Base-by-base conservation (phyloP, 139 green algal genomes). In the Prasinococcaceae sp. region DNA sequence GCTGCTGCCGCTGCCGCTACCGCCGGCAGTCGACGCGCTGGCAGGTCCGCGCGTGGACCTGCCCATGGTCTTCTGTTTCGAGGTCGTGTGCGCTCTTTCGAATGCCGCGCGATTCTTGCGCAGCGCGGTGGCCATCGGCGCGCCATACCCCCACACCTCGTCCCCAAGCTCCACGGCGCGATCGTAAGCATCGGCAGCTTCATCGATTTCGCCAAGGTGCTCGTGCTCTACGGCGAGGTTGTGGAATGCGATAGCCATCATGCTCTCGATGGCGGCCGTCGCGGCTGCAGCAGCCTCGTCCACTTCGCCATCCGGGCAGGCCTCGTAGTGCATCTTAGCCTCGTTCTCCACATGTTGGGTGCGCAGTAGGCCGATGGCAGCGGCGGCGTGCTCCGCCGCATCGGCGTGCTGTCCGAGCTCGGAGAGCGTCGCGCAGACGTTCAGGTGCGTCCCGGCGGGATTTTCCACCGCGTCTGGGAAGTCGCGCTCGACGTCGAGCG, bases 381-480 rank as follows among this genome's bases (percentile, higher is more conserved):
- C 6, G 6, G 6, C 16, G n/a, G 40, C 40, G 16, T 47, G 16
- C 10, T 14, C n/a, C 40, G 17, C 9, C n/a, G 40, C 51, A 37
- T 47, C 27, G 16, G 26, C n/a, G 51, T 60, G 51, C 12, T 38
- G 25, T 14, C 51, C 51, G 16, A 47, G 41, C 38, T 32, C 26
- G 26, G n/a, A 38, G 25, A 60, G 51, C 23, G 40, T 50, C 5
- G 51, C 51, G 26, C 33, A 47, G 20, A 60, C 23, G 41, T 60
- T 60, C 10, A 60, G 38, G 36, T 60, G 51, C 36, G 51, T 60
- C 6, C 19, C 28, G 6, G 51, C 51, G 19, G 51, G 51, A 38
- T 60, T 60, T 38, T 60, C 51, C 27, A 36, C 51, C 25, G 40
- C 28, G n/a, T n/a, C n/a, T 9, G 33, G n/a, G 40, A 24, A 42